A percentile compares a stretch with the other conserved stretches of the same genome.
phyloP scores from a whole-genome alignment of 148 eudicot species.

The Nepenthes gracilis region DNA sequence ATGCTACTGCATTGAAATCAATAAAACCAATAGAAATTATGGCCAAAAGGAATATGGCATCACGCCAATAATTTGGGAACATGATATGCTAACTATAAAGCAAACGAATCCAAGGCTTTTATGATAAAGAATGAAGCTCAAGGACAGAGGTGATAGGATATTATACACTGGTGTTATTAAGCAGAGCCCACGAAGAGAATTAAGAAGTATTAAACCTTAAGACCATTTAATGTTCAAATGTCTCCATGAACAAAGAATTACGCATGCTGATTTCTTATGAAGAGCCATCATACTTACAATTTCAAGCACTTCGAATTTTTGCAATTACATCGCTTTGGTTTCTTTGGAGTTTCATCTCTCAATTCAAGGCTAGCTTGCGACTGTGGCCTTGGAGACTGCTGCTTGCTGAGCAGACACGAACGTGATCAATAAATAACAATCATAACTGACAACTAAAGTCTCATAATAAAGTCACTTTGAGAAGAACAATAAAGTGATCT shows the following conservation, averaged over 20 bases:
- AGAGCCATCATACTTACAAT: constrained; percentile 34
- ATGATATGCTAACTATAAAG: not conserved
- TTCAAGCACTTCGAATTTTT: constrained; percentile 67
- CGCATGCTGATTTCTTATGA: not conserved
- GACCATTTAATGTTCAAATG: not conserved
- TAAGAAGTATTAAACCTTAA: no score
- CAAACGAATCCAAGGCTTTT: no score
- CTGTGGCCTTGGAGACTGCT: constrained; percentile 29
- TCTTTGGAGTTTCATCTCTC: constrained; percentile 44
- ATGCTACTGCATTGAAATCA: not conserved
- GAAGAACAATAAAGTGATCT: not conserved
- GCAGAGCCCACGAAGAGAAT: no score
- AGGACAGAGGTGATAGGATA: not conserved
- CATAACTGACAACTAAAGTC: not conserved
- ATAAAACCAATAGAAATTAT: not conserved
- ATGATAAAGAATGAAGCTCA: no score
- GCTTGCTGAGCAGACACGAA: constrained; percentile 18
- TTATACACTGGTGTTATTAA: not conserved
- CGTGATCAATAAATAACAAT: not conserved
- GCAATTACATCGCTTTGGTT: constrained; percentile 61
- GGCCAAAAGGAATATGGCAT: not conserved
- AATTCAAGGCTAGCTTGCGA: constrained; percentile 18
- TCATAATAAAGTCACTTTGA: not conserved
- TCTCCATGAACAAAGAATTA: not conserved
- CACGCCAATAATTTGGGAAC: not conserved